Evolutionary conservation across 2,329 filamentous ascomycete species (phyloP).

Genomic region (Pyricularia pennisetigena): DNA sequence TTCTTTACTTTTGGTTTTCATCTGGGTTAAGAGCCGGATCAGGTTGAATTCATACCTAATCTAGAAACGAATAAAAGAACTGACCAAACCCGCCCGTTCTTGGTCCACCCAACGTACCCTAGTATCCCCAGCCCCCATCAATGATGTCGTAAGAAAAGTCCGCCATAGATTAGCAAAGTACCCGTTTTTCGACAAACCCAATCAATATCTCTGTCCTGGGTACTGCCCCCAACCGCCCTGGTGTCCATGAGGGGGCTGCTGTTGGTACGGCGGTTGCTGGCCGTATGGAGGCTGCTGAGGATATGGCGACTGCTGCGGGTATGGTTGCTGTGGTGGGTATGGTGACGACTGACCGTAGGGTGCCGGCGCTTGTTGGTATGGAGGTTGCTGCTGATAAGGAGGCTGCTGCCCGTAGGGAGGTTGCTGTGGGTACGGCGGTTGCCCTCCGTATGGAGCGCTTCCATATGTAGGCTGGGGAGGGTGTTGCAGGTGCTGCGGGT

Average conservation of each 20-base stretch:
- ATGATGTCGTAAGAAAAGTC: background rate
- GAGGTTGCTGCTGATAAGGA: constrained; percentile 2
- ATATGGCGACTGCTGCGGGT: constrained; percentile 2
- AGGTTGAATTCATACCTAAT: background rate
- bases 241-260: constrained; percentile 17
- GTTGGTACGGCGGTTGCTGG: constrained; percentile 11
- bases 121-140: background rate
- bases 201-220: constrained; percentile 1
- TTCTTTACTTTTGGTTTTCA: constrained; percentile 5
- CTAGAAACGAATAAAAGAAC: background rate
- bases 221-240: constrained; percentile 2
- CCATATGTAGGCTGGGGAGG: constrained; percentile 8
- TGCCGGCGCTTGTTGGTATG: constrained; percentile 5
- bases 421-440: constrained; percentile 3
- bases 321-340: constrained; percentile 4
- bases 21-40: background rate
- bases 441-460: background rate
- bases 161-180: background rate
- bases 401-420: constrained; percentile 3
- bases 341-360: constrained; percentile 5
- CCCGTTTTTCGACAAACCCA: background rate
- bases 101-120: background rate
- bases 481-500: constrained; percentile 8
- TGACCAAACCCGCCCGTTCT: background rate
- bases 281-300: constrained; percentile 8